Conservation (phyloP, 441 rosid species). For the Adansonia grandidieri region DNA sequence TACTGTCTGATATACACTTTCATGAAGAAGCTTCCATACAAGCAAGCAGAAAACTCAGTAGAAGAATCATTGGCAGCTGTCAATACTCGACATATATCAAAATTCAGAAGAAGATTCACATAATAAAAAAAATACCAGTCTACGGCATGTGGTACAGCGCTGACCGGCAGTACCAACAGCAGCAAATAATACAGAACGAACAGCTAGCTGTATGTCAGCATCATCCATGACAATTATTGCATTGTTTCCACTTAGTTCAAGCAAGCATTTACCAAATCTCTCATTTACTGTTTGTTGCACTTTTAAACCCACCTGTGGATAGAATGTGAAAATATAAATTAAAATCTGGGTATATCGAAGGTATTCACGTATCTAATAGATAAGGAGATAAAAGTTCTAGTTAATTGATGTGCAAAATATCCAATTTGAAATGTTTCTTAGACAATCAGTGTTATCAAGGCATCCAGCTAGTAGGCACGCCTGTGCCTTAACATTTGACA, state of each 20-base stretch:
- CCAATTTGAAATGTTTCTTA: neutral
- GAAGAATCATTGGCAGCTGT: slow-evolving; percentile 12
- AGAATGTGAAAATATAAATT: slow-evolving; percentile 17
- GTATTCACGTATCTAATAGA: neutral
- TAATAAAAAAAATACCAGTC: slow-evolving; percentile 65
- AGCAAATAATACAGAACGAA: slow-evolving; percentile 85
- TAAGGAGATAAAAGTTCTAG: neutral
- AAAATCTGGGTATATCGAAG: neutral
- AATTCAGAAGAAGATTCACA: slow-evolving; percentile 25
- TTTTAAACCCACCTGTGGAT: slow-evolving; percentile 70
- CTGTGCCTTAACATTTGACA: no score
- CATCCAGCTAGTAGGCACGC: no score
- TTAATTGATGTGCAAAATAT: neutral
- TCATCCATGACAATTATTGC: slow-evolving; percentile 95
- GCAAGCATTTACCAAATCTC: slow-evolving; percentile 89
- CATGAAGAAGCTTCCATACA: slow-evolving; percentile 77
- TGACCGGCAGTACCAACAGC: slow-evolving; percentile 99
- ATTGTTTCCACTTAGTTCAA: slow-evolving; percentile 94
- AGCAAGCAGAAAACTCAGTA: slow-evolving; percentile 27
- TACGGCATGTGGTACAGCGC: slow-evolving; percentile 97
- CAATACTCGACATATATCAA: neutral
- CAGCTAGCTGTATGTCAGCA: slow-evolving; percentile 82
- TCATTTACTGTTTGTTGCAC: slow-evolving; percentile 84
- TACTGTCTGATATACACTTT: slow-evolving; percentile 69
- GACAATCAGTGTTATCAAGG: no score